A percentile compares a stretch with the other conserved stretches of the same genome.
Evolutionary conservation across 1,284 basidiomycete species (phyloP).

Genomic region (Hemileccinum hortonii): DNA sequence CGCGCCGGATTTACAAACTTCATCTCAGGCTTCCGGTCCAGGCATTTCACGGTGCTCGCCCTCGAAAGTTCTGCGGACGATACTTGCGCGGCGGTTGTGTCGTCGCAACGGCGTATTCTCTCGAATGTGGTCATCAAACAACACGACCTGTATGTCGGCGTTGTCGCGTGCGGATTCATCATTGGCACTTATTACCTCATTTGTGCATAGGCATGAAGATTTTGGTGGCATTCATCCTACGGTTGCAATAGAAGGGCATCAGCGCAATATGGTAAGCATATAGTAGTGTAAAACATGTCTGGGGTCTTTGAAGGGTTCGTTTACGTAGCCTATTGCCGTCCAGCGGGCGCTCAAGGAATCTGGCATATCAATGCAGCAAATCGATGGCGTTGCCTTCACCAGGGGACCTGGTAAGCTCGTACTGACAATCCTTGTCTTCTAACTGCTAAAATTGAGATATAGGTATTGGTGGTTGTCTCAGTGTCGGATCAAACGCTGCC

Average conservation of each 20-base stretch:
- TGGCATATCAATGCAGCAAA: conserved; percentile 51
- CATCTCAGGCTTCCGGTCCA: background rate
- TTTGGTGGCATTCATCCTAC: conserved; percentile 86
- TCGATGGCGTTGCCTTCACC: conserved; percentile 90
- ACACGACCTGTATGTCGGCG: conserved; percentile 50
- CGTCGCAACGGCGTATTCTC: conserved; percentile 63
- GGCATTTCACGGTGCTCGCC: conserved; percentile 68
- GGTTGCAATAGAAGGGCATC: conserved; percentile 72
- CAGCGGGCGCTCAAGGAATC: conserved; percentile 66
- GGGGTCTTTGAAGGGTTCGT: background rate
- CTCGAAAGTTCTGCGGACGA: conserved; percentile 88
- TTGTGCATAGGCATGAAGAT: conserved; percentile 52
- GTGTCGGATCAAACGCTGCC: conserved; percentile 75
- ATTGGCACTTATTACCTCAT: background rate
- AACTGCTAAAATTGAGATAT: background rate
- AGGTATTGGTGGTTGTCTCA: conserved; percentile 81
- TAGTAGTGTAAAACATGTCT: no score
- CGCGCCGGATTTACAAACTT: background rate
- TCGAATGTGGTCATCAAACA: conserved; percentile 85
- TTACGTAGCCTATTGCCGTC: conserved; percentile 72
- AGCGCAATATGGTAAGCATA: conserved; percentile 57
- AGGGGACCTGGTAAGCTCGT: conserved; percentile 73
- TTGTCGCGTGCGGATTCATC: background rate
- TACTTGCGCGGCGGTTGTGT: conserved; percentile 82
- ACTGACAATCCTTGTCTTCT: background rate